Base-by-base conservation (phyloP, 495 filamentous ascomycete species). In the Aspergillus ostianus region DNA sequence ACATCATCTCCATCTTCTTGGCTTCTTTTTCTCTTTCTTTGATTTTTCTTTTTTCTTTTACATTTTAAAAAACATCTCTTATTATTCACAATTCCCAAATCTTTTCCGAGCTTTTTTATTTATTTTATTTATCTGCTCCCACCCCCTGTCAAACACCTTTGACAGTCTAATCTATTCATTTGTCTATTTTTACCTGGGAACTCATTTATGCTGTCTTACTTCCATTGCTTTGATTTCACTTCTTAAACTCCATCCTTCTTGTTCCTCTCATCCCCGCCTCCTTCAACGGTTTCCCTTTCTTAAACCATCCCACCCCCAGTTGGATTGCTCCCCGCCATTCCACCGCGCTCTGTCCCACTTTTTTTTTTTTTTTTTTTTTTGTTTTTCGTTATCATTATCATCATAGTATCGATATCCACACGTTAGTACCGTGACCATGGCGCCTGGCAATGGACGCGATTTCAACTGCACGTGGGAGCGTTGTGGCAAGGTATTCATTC, bases 381-480 rank as follows among this genome's bases (percentile, higher is more conserved):
- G 57, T 61, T 59, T 41, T 47, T 53, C 2, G 4, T 21, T 50
- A 10, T 21, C 15, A 50, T n/a, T 9, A 21, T 21, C 6, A 29
- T 1, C 50, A 1, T n/a, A n/a, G n/a, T 52, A 27, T 57, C 8
- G 21, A 57, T 6, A 27, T 51, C 46, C 15, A 67, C 64, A 20
- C 52, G 57, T 50, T 27, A 21, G 26, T 47, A 57, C 59, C 51
- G 60, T 60, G 57, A 51, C 53, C 64, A 80, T 80, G 77, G 77
- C 77, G 56, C 76, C 77, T 45, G 76, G 76, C 23, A 72, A 64
- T 59, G 73, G 72, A 48, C 77, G 77, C 63, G 75, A 77, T 53
- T 80, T 80, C 62, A 77, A 73, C 60, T 80, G 77, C 67, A 67
- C 77, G 13, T 80, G 77, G 77, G 70, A 75, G 53, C 64, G 72